These are phyloP conservation scores for Fusarium sp. DNA, from an alignment of 2,329 filamentous ascomycete genomes.

Conservation along the genomic window DNA sequence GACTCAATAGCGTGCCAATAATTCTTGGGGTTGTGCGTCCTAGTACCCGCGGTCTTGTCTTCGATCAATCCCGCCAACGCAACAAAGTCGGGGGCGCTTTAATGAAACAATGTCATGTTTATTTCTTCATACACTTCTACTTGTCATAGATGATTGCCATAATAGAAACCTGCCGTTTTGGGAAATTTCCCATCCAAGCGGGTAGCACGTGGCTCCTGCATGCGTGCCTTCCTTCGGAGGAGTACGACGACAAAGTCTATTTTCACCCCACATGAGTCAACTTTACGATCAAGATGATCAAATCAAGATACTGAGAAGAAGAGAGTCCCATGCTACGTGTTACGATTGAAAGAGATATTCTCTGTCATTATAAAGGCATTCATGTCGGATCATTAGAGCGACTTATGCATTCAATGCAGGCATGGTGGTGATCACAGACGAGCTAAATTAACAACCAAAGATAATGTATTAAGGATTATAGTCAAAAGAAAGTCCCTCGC, in stretches of 20 bases:
- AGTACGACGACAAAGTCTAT: neutral
- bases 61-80: neutral
- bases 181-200: neutral
- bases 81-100: neutral
- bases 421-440: neutral
- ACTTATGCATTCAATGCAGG: neutral
- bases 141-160: neutral
- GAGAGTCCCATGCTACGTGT: neutral
- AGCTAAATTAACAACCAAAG: neutral
- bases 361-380: neutral
- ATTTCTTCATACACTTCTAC: neutral
- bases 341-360: neutral
- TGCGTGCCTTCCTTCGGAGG: neutral
- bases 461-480: neutral
- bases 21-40: neutral
- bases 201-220: neutral
- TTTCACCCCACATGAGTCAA: neutral
- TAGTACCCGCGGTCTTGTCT: neutral
- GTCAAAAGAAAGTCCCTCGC: neutral
- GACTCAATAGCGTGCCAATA: neutral
- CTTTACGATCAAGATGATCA: neutral
- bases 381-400: neutral
- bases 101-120: no score
- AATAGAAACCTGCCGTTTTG: neutral
- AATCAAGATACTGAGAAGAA: neutral